Percentiles rank a stretch among this genome's conserved stretches.
Evolutionary conservation across 2,329 filamentous ascomycete species (phyloP).

Genomic region (Aspergillus sp.): DNA sequence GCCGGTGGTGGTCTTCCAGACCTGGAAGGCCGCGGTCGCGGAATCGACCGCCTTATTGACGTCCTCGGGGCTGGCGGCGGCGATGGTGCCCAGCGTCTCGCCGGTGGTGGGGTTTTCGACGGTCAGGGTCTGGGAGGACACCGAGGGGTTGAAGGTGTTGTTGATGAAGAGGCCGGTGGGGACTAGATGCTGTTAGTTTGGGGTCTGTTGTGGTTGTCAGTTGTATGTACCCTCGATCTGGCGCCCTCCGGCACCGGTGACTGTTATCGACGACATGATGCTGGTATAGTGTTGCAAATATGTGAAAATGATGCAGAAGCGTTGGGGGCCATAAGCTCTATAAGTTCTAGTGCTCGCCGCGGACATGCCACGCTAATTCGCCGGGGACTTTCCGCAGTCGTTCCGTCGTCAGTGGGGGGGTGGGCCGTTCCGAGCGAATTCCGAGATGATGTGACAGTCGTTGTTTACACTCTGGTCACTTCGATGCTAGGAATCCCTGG

Average conservation of each 20-base stretch:
- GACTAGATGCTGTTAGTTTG: conserved; percentile 11
- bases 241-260: not conserved
- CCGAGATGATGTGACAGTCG: not conserved
- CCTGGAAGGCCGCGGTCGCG: conserved; percentile 17
- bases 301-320: not conserved
- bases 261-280: not conserved
- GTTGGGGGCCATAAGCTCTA: not conserved
- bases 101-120: conserved; percentile 26
- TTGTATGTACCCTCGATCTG: not conserved
- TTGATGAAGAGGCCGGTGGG: conserved; percentile 28
- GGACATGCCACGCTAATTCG: not conserved
- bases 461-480: no score
- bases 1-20: conserved; percentile 22
- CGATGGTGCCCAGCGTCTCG: conserved; percentile 18
- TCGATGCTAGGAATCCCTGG: no score
- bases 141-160: conserved; percentile 24
- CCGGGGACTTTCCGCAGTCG: not conserved
- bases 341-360: not conserved
- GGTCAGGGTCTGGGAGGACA: conserved; percentile 13
- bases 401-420: not conserved
- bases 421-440: not conserved
- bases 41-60: conserved; percentile 23
- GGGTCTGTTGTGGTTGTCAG: not conserved
- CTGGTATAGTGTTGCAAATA: not conserved
- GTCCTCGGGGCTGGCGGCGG: conserved; percentile 23